A percentile compares a stretch with the other conserved stretches of the same genome.
These are phyloP conservation scores for Hirsutella rhossiliensis DNA, from an alignment of 2,329 filamentous ascomycete species.

Conservation along the genomic window DNA sequence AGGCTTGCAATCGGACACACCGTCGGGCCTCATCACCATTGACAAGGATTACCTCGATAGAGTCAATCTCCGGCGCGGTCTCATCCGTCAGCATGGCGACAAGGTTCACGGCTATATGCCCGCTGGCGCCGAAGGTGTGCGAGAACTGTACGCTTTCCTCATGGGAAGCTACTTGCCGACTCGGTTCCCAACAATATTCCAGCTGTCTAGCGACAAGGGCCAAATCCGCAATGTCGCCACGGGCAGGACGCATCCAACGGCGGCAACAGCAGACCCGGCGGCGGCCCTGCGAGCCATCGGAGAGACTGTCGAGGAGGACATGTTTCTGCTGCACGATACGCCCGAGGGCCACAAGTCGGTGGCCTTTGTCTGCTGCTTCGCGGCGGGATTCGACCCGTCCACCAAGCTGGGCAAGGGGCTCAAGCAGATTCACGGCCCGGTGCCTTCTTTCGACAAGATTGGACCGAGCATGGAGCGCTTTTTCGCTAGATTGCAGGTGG, in stretches of 20 bases:
- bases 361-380: constrained; percentile 40
- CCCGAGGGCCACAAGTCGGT: constrained; percentile 27
- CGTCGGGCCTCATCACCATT: constrained; percentile 39
- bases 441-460: constrained; percentile 43
- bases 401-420: constrained; percentile 36
- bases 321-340: constrained; percentile 35
- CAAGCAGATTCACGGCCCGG: constrained; percentile 36
- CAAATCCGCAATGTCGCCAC: constrained; percentile 29
- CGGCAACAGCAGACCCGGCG: constrained; percentile 14
- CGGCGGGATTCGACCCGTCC: constrained; percentile 38
- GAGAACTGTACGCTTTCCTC: constrained; percentile 36
- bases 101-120: constrained; percentile 30
- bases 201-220: constrained; percentile 16
- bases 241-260: constrained; percentile 13
- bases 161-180: constrained; percentile 32
- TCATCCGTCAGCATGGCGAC: constrained; percentile 24
- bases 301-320: constrained; percentile 42
- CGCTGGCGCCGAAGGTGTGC: constrained; percentile 26
- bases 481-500: constrained; percentile 34
- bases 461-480: constrained; percentile 42
- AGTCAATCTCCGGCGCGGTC: constrained; percentile 24
- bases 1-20: constrained; percentile 29
- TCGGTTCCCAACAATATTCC: constrained; percentile 37
- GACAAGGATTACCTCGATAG: constrained; percentile 36
- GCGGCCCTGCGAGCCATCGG: constrained; percentile 28